Base-by-base conservation (phyloP, 2,329 filamentous ascomycete genomes). In the Epichloe scottii region DNA sequence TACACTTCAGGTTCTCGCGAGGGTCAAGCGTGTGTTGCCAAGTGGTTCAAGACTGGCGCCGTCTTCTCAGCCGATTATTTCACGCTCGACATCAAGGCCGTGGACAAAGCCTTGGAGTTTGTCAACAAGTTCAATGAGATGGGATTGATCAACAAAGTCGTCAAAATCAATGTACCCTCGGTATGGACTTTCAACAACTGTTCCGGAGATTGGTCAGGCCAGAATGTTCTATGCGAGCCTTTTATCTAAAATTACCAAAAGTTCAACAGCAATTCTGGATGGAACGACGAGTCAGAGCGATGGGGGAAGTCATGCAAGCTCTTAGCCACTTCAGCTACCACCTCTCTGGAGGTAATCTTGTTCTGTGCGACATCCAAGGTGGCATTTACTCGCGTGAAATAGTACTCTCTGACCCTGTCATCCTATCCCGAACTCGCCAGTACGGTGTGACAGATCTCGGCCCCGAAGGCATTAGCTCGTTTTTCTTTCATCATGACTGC, bases 251-350 rank as follows among this genome's bases (percentile, higher is more conserved):
- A 69, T 54, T 71, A 69, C 55, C 57, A 68, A 52, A 71, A 70
- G 58, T 71, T 70, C 60, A 72, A 71, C 58, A 72, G 68, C 62
- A 71, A 71, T 54, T 63, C 56, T 1, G 69, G 69, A 40, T 73
- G 68, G 68, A 58, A 23, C 38, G 57, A 67, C 51, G 54, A 58
- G 6, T 53, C 54, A 0, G 51, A 44, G n/a, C 39, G 45, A 3
- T 70, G 68, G 67, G 59, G 61, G 3, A 54, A 23, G 63, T 56
- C 3, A 70, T 71, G 67, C 69, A 72, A 55, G 67, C 68, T 1
- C 58, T 71, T n/a, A 70, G 68, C 57, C 68, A 73, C 57, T 71
- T 71, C 50, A 69, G 66, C 52, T 71, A 70, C 55, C 65, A 70
- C 56, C 46, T 66, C 40, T 57, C 67, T 0, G 62, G 63, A 21